Evolutionary conservation across 2,329 filamentous ascomycete genomes (phyloP).

Genomic region (Aspergillus latus): DNA sequence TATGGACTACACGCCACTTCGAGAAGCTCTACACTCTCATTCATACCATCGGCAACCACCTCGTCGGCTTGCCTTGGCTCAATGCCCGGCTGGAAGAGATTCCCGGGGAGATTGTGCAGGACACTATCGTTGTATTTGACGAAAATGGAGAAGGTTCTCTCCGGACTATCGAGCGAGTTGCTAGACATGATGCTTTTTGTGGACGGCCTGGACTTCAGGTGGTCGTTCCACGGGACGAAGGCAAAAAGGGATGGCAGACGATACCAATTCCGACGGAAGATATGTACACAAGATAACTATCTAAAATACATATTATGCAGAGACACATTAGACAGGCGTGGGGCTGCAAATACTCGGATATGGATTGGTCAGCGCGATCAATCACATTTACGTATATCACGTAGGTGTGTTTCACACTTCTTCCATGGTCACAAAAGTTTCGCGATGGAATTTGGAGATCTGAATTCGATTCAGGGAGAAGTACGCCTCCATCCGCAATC

Average conservation of each 20-base stretch:
- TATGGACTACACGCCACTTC: conserved; percentile 61
- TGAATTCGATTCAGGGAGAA: too few species aligned
- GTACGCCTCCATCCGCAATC: conserved; percentile 2
- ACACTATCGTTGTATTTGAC: conserved; percentile 41
- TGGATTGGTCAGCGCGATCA: too few species aligned
- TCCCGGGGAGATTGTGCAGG: conserved; percentile 52
- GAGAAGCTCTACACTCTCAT: conserved; percentile 63
- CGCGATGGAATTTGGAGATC: too few species aligned
- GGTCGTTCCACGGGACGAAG: conserved; percentile 43
- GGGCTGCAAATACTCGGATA: too few species aligned
- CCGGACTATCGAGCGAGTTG: conserved; percentile 37
- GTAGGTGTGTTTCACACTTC: too few species aligned
- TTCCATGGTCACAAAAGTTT: too few species aligned
- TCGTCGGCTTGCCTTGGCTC: conserved; percentile 57
- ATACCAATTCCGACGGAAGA: conserved; percentile 30
- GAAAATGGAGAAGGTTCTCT: conserved; percentile 35
- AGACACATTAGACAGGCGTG: too few species aligned
- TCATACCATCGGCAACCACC: conserved; percentile 58
- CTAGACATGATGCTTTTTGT: conserved; percentile 47
- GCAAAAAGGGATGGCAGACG: conserved; percentile 47
- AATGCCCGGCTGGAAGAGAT: conserved; percentile 62
- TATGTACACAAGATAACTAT: not conserved
- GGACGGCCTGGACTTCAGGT: conserved; percentile 45
- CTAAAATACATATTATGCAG: not conserved
- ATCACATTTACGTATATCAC: too few species aligned